Percentiles rank a stretch among this genome's conserved stretches.
Conservation (phyloP, 805 yeast genomes). For the Ogataea trehaloabstinens region DNA sequence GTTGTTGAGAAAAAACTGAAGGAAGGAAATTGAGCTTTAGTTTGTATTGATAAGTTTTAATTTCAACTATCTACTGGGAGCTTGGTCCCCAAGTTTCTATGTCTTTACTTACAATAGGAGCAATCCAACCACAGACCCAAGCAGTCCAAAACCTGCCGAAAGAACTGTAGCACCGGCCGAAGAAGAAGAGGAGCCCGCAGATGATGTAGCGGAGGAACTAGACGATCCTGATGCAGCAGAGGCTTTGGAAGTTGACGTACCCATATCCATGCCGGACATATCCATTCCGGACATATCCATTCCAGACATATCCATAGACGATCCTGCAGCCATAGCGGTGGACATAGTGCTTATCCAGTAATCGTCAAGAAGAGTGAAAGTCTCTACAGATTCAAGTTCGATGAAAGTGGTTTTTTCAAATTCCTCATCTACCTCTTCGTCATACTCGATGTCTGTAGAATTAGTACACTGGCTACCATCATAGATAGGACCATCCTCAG, state of each 20-base stretch:
- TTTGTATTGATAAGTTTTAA: not conserved
- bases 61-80: no score
- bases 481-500: slow-evolving; percentile 24
- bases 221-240: not conserved
- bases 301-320: slow-evolving; percentile 7
- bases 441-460: slow-evolving; percentile 14
- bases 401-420: not conserved
- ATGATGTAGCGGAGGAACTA: not conserved
- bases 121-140: not conserved
- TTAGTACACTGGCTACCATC: slow-evolving; percentile 29
- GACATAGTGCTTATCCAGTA: slow-evolving; percentile 8
- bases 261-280: slow-evolving; percentile 20
- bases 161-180: slow-evolving; percentile 2
- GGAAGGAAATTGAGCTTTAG: slow-evolving; percentile 7
- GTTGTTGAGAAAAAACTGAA: slow-evolving; percentile 55
- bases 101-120: slow-evolving; percentile 3
- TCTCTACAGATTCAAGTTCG: slow-evolving; percentile 6
- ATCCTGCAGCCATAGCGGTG: not conserved
- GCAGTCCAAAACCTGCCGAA: slow-evolving; percentile 1
- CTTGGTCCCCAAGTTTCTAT: no score
- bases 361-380: slow-evolving; percentile 7
- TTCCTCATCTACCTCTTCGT: slow-evolving; percentile 6
- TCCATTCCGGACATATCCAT: slow-evolving; percentile 9
- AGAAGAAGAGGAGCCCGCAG: slow-evolving; percentile 3
- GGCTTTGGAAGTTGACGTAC: slow-evolving; percentile 2